These are phyloP conservation scores for Calophaca sinica DNA, from an alignment of 306 rosid genomes.

Conservation along the genomic window DNA sequence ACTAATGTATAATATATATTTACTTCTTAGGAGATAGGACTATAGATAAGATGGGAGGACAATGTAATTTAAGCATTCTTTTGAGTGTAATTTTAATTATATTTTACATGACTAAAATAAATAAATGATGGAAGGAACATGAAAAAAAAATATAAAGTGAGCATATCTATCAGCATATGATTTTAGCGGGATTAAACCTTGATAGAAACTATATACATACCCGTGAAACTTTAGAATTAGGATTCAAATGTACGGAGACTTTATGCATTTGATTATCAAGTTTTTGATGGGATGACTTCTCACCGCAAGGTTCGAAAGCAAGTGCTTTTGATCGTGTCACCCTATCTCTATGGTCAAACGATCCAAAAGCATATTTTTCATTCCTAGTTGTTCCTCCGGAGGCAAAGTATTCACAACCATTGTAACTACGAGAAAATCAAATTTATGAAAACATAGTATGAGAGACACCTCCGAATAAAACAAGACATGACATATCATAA, in stretches of 20 bases:
- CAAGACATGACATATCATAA: not conserved
- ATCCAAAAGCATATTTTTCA: not conserved
- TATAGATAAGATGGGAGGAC: too few relatives aligned
- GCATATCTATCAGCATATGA: too few relatives aligned
- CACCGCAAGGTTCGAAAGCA: conserved; percentile 27
- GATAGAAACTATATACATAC: not conserved
- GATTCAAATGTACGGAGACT: not conserved
- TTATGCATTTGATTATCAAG: conserved; percentile 16
- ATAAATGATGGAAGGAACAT: too few relatives aligned
- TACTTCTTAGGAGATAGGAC: too few relatives aligned
- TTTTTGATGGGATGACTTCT: conserved; percentile 2
- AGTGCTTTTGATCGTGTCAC: conserved; percentile 37
- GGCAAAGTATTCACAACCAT: conserved; percentile 7
- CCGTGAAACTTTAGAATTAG: not conserved
- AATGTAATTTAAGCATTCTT: too few relatives aligned
- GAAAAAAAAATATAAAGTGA: too few relatives aligned
- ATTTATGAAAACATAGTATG: not conserved
- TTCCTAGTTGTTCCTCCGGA: not conserved
- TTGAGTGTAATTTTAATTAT: too few relatives aligned
- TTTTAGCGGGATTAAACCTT: not conserved
- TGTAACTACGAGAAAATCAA: conserved; percentile 20
- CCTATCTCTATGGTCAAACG: conserved; percentile 3
- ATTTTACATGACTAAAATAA: too few relatives aligned
- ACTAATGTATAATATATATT: too few relatives aligned
- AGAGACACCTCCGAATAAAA: not conserved